phyloP scores from a whole-genome alignment of 805 yeast species.

The Candida sonorensis region DNA sequence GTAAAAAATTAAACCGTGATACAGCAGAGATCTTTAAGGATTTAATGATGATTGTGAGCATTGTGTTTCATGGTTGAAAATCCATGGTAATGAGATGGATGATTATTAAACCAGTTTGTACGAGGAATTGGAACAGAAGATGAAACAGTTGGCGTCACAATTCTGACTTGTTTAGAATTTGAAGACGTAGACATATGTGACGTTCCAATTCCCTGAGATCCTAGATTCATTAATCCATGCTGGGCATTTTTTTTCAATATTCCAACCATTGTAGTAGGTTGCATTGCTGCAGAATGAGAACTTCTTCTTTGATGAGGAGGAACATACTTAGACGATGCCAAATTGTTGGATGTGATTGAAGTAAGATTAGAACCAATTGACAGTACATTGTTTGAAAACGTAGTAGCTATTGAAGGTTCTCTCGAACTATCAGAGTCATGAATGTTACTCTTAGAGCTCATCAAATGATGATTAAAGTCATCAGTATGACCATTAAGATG shows the following conservation, averaged over 20 bases:
- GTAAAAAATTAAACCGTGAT: too few species aligned
- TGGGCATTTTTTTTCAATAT: constrained; percentile 11
- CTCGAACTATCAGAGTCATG: constrained; percentile 13
- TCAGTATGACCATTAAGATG: background rate
- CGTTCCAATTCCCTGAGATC: too few species aligned
- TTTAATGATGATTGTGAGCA: too few species aligned
- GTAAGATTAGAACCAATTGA: constrained; percentile 21
- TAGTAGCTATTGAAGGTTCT: constrained; percentile 21
- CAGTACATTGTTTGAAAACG: constrained; percentile 18
- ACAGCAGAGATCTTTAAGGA: too few species aligned
- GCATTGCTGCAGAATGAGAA: constrained; percentile 22
- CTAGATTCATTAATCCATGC: background rate
- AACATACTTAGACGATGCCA: constrained; percentile 28
- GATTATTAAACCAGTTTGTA: constrained; percentile 26
- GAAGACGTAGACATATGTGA: too few species aligned
- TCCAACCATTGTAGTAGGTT: constrained; percentile 10
- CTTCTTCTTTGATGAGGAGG: constrained; percentile 50
- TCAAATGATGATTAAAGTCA: background rate
- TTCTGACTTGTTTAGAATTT: constrained; percentile 13
- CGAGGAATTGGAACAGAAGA: constrained; percentile 31
- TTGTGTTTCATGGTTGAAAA: constrained; percentile 1
- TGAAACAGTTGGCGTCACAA: constrained; percentile 21
- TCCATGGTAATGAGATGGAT: too few species aligned
- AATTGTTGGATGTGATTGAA: constrained; percentile 5
- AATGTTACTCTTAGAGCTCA: background rate